Base-by-base conservation (phyloP, 257 asterid genomes). In the Solanum commersonii region DNA sequence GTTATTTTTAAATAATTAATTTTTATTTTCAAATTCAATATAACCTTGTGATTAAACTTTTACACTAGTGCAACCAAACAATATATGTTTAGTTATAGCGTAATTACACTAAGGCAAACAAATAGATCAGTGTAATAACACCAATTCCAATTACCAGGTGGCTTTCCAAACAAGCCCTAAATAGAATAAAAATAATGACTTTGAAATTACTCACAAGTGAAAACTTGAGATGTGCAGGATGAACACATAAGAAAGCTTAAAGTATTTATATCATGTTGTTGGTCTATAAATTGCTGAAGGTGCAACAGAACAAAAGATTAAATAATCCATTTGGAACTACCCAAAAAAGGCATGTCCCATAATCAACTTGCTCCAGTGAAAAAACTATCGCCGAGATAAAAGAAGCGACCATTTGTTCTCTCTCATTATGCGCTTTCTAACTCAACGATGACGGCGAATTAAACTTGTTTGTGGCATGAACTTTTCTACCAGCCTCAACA, bases 401-500 rank as follows among this genome's bases (percentile, higher is more conserved):
- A 74, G 52, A 74, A 74, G 31, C n/a, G 31, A 10, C 49, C 44
- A 35, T 5, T n/a, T 38, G 59, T 40, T 77, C 23, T 5, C 56
- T 15, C 16, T 29, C 44, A 49, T 46, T 29, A 18, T 29, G 85
- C 3, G 40, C 85, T 81, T 46, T 16, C 40, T 44, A 86, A 27
- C 72, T 29, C 38, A 12, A 37, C 49, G 35, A 44, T 29, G 70
- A 52, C 52, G 89, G 89, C 38, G 93, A 87, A 8, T 88, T 87
- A 42, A 89, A 84, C 88, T 87, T 89, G 87, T 88, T 84, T 5
- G 90, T 68, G 33, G 88, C 88, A 49, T 96, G 98, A 87, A 87
- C 85, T 78, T 91, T 71, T 89, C 95, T 93, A 89, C 99, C 99
- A 74, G 98, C 98, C 2, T 96, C 99, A 52, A 96, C 97, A 68